Evolutionary conservation across 805 yeast species (phyloP), one percentile per base, ranked within the genome.

Genomic region (Metahyphopichia silvanorum): DNA sequence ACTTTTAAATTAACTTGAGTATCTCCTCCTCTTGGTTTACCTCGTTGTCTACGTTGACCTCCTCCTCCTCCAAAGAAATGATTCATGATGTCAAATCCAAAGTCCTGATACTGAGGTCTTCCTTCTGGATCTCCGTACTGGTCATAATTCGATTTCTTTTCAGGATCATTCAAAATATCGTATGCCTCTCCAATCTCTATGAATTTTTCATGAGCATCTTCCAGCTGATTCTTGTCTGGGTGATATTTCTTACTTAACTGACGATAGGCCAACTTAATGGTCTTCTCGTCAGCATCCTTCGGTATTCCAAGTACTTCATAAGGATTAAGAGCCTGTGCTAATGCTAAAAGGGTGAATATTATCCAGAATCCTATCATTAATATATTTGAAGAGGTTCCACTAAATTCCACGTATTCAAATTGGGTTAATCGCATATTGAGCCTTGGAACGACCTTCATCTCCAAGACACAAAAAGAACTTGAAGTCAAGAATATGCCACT

Each of bases 131-230:
- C 82, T 19, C 98, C 98, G 49, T 67, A 84, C 29, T 68, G 66
- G 56, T 89, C 95, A 56, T 79, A 89, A 9, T 77, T 67, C 17
- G 66, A 48, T 38, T 82, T 73, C 57, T 85, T 84, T 35, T 84
- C 86, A 4, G 72, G 54, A 53, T 87, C 86, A 43, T 77, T 73
- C 40, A 88, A 69, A 9, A 87, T 84, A 34, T 88, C 96, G 56
- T 91, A 91, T 0, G 98, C 98, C 51, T 84, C 95, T 11, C 95
- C 95, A 18, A 93, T 75, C 58, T 88, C 95, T 31, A 93, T 81
- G 55, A 89, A 93, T 60, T 76, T 81, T 31, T 83, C 81, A 43
- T 86, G 88, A 1, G 97, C 95, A 18, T 74, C 82, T 6, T 86
- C 87, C 5, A 38, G 40, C 6, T 83, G 81, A 54, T 91, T 93